Conservation (phyloP, 768 basidiomycete genomes). For the Mrakia hoshinonis region DNA sequence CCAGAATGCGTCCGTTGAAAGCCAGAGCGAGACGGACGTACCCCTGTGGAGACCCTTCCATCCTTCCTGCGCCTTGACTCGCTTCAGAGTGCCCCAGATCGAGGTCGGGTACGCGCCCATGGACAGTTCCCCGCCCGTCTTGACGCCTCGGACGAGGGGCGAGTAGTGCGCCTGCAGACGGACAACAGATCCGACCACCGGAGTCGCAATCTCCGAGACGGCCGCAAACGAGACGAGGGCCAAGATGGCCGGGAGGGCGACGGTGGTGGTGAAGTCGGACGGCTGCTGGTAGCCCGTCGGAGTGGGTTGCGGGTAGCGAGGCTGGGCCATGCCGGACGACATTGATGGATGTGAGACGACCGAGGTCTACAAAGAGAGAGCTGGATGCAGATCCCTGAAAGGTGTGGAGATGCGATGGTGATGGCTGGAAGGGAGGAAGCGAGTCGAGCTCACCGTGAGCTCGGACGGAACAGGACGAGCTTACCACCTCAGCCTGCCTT, state of each 20-base stretch:
- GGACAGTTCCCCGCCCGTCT: background rate
- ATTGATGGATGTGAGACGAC: too few relatives aligned
- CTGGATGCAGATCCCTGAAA: too few relatives aligned
- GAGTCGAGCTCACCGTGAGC: too few relatives aligned
- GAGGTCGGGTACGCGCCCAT: background rate
- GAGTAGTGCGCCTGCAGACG: background rate
- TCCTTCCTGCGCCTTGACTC: background rate
- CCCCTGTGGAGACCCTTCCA: background rate
- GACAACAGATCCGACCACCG: background rate
- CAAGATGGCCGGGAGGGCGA: background rate
- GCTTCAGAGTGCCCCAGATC: background rate
- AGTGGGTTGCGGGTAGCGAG: too few relatives aligned
- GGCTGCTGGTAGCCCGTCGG: too few relatives aligned
- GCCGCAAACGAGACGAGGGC: conserved; percentile 1
- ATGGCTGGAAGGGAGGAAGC: too few relatives aligned
- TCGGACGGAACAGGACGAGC: too few relatives aligned
- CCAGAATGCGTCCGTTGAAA: too few relatives aligned
- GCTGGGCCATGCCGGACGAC: too few relatives aligned
- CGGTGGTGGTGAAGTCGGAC: background rate
- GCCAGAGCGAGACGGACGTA: background rate
- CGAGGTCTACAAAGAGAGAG: too few relatives aligned
- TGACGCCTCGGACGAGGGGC: background rate
- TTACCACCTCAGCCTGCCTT: too few relatives aligned
- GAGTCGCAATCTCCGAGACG: background rate
- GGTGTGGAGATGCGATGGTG: too few relatives aligned